These are phyloP conservation scores for Coniochaeta prunicola DNA, from an alignment of 2,329 filamentous ascomycete genomes.

Conservation along the genomic window DNA sequence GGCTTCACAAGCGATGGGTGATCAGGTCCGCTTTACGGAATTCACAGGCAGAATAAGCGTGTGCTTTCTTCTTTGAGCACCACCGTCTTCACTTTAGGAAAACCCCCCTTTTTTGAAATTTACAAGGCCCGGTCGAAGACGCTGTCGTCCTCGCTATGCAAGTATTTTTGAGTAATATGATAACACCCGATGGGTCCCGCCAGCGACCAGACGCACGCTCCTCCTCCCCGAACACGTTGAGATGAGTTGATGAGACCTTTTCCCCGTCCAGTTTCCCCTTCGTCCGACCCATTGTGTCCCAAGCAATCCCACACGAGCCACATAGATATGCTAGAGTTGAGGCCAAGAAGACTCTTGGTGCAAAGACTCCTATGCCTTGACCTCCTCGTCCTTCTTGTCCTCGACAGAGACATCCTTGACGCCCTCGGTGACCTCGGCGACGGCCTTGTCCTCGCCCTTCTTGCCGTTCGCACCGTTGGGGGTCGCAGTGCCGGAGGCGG, in stretches of 20 bases:
- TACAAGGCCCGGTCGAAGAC: not conserved
- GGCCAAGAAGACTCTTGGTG: not conserved
- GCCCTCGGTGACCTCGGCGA: conserved; percentile 45
- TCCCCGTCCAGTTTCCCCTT: not conserved
- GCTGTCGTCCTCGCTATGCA: not conserved
- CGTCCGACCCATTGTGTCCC: not conserved
- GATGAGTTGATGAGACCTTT: not conserved
- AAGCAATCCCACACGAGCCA: not conserved
- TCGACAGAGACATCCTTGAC: conserved; percentile 45
- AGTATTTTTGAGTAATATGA: not conserved
- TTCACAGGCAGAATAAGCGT: too few relatives aligned
- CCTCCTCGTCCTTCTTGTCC: conserved; percentile 35
- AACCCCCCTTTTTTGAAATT: not conserved
- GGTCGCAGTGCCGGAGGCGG: conserved; percentile 29
- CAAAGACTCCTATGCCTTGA: conserved; percentile 19
- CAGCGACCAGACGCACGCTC: not conserved
- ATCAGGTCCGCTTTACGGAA: too few relatives aligned
- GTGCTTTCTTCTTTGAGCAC: too few relatives aligned
- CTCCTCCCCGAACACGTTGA: not conserved
- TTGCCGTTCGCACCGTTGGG: conserved; percentile 39
- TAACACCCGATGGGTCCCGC: not conserved
- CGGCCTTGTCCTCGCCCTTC: conserved; percentile 36
- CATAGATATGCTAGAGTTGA: not conserved
- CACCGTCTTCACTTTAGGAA: not conserved
- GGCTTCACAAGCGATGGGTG: too few relatives aligned